Evolutionary conservation across 345 rosid species (phyloP).

Genomic region (Heritiera fomes): DNA sequence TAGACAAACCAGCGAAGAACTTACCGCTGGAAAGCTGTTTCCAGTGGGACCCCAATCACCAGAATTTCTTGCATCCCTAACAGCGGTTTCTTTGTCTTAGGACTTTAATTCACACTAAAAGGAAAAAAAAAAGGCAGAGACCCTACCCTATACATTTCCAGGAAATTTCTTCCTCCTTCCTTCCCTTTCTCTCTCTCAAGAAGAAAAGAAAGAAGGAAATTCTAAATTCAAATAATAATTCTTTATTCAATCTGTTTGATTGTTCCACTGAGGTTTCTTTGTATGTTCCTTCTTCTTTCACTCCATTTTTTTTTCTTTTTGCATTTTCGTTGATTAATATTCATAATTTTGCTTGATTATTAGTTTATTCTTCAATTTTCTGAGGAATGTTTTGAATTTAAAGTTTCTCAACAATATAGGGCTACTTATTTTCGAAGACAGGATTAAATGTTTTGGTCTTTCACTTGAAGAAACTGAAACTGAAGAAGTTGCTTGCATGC

Average conservation of each 20-base stretch:
- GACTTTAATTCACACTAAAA: neutral
- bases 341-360: neutral
- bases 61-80: neutral
- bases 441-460: neutral
- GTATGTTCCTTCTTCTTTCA: neutral
- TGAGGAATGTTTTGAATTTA: neutral
- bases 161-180: constrained; percentile 12
- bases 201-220: neutral
- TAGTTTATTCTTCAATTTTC: neutral
- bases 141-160: constrained; percentile 7
- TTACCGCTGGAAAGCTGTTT: neutral
- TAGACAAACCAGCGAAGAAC: neutral
- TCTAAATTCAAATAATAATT: neutral
- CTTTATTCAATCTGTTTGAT: neutral
- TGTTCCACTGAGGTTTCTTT: neutral
- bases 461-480: neutral
- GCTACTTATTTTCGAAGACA: neutral
- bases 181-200: neutral
- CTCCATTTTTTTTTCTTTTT: neutral
- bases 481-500: neutral
- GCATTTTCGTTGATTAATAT: neutral
- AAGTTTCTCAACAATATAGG: neutral
- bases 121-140: neutral
- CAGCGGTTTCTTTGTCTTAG: neutral
- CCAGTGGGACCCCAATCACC: constrained; percentile 14